phyloP scores from a whole-genome alignment of 768 basidiomycete genomes.

The Panaeolus cyanescens region DNA sequence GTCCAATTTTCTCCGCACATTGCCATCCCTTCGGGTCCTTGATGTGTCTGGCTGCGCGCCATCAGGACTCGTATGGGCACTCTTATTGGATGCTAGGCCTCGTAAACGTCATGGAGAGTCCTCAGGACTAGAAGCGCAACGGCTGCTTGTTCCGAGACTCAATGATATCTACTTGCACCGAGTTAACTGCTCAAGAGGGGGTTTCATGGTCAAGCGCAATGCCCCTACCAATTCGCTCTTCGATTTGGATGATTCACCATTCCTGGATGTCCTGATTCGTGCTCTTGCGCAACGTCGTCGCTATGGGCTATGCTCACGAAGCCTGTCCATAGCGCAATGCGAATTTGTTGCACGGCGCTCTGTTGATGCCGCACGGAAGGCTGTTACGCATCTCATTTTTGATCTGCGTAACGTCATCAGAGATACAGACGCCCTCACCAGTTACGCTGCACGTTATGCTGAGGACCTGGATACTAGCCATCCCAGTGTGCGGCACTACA shows the following conservation, averaged over 20 bases:
- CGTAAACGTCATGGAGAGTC: slow-evolving; percentile 16
- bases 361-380: slow-evolving; percentile 24
- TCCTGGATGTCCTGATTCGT: slow-evolving; percentile 38
- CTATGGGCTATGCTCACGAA: slow-evolving; percentile 29
- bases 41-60: slow-evolving; percentile 39
- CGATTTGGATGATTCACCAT: slow-evolving; percentile 42
- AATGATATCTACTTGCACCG: slow-evolving; percentile 39
- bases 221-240: slow-evolving; percentile 32
- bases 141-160: slow-evolving; percentile 33
- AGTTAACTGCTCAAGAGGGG: slow-evolving; percentile 40
- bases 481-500: slow-evolving; percentile 29
- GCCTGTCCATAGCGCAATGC: slow-evolving; percentile 37
- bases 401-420: slow-evolving; percentile 31
- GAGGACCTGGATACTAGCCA: slow-evolving; percentile 18
- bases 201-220: slow-evolving; percentile 37
- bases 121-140: slow-evolving; percentile 11
- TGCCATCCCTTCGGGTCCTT: slow-evolving; percentile 34
- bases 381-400: slow-evolving; percentile 35
- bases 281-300: slow-evolving; percentile 30
- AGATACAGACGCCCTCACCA: slow-evolving; percentile 21
- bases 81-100: slow-evolving; percentile 36
- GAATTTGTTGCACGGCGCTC: slow-evolving; percentile 25
- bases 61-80: slow-evolving; percentile 40
- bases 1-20: slow-evolving; percentile 27
- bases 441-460: slow-evolving; percentile 29